Evolutionary conservation across 108 stramenopile species (phyloP).

Genomic region (Skeletonema menzelii): DNA sequence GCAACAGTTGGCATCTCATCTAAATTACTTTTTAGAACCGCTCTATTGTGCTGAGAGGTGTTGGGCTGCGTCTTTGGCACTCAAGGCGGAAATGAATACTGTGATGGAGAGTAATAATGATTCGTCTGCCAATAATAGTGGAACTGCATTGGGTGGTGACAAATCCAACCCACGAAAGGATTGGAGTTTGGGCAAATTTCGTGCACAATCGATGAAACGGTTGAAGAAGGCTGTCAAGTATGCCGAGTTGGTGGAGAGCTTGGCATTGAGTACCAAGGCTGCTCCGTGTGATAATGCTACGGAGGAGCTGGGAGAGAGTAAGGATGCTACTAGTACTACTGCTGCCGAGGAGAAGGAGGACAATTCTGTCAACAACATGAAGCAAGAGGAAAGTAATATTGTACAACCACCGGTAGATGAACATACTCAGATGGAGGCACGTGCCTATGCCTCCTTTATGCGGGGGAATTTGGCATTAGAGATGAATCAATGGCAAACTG

Average conservation of each 20-base stretch:
- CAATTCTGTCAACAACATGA: neutral
- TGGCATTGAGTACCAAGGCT: slow-evolving; percentile 17
- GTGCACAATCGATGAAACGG: slow-evolving; percentile 48
- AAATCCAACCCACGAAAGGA: neutral
- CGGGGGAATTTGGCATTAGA: slow-evolving; percentile 64
- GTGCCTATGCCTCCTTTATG: slow-evolving; percentile 78
- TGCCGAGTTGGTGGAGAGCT: slow-evolving; percentile 43
- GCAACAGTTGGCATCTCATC: slow-evolving; percentile 4
- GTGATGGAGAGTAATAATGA: slow-evolving; percentile 7
- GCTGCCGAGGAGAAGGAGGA: slow-evolving; percentile 1
- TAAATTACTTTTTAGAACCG: slow-evolving; percentile 43
- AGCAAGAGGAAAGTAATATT: neutral
- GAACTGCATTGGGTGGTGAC: neutral
- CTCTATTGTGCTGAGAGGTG: slow-evolving; percentile 65
- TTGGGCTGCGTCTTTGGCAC: slow-evolving; percentile 70
- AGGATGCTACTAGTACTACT: no score
- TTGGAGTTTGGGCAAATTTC: slow-evolving; percentile 34
- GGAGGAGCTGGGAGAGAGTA: no score
- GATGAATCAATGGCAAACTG: slow-evolving; percentile 46
- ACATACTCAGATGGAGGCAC: slow-evolving; percentile 56
- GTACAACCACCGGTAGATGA: slow-evolving; percentile 40
- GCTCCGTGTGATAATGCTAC: neutral
- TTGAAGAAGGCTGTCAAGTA: slow-evolving; percentile 66
- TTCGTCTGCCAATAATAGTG: no score
- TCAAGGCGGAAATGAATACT: slow-evolving; percentile 26